These are phyloP conservation scores for Neurospora sp. DNA, from an alignment of 495 filamentous ascomycete species.

Conservation along the genomic window DNA sequence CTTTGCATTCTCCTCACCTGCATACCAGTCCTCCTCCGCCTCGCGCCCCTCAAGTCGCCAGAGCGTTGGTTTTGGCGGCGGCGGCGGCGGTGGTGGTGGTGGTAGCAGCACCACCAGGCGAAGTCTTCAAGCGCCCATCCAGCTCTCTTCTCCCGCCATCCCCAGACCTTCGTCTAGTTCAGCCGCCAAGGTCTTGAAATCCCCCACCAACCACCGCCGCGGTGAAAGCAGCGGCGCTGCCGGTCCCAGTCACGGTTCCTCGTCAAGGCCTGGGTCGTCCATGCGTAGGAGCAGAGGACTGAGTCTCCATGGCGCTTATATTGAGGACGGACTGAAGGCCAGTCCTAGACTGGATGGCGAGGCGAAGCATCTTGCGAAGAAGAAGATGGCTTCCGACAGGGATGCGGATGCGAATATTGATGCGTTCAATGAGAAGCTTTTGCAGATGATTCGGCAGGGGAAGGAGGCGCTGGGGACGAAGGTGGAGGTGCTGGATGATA, in stretches of 20 bases:
- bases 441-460: conserved; percentile 79
- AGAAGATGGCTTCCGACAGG: conserved; percentile 57
- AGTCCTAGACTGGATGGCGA: conserved; percentile 44
- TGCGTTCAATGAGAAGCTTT: conserved; percentile 65
- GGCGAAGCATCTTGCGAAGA: conserved; percentile 55
- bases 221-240: conserved; percentile 26
- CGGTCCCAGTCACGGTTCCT: conserved; percentile 7
- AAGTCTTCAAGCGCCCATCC: background rate
- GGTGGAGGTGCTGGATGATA: conserved; percentile 50
- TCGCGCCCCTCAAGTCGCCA: conserved; percentile 21
- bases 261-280: conserved; percentile 1
- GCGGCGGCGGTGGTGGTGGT: background rate
- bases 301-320: background rate
- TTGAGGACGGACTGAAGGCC: conserved; percentile 19
- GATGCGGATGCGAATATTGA: conserved; percentile 71
- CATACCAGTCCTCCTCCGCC: conserved; percentile 10
- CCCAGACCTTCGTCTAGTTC: background rate
- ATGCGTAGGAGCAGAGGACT: background rate
- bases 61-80: background rate
- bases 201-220: conserved; percentile 23
- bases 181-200: background rate
- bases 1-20: conserved; percentile 11
- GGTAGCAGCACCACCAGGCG: background rate
- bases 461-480: conserved; percentile 77
- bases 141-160: background rate